Conservation (phyloP, 768 basidiomycete species). For the Leucosporidium scottii region DNA sequence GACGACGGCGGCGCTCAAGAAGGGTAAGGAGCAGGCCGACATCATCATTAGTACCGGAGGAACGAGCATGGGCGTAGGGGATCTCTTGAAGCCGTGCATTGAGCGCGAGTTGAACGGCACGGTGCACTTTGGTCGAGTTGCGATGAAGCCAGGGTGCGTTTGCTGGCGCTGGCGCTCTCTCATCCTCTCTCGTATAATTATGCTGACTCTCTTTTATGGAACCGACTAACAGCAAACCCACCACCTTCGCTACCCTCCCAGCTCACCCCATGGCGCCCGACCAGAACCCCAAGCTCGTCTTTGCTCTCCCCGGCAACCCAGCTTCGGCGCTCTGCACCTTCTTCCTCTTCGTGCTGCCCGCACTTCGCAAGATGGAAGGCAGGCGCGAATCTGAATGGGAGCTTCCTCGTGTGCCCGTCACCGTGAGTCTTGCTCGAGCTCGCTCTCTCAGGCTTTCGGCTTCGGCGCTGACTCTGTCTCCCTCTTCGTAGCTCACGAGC, state of each 20-base stretch:
- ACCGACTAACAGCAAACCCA: slow-evolving; percentile 58
- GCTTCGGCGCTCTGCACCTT: slow-evolving; percentile 82
- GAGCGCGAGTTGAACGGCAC: slow-evolving; percentile 68
- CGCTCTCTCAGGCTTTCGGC: not conserved
- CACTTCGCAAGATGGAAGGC: slow-evolving; percentile 48
- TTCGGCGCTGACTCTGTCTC: not conserved
- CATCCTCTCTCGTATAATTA: not conserved
- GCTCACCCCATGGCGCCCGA: slow-evolving; percentile 38
- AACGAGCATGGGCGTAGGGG: slow-evolving; percentile 83
- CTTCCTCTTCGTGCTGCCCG: slow-evolving; percentile 61
- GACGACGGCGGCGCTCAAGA: slow-evolving; percentile 50
- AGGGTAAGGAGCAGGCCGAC: slow-evolving; percentile 60
- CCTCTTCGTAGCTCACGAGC: slow-evolving; percentile 24
- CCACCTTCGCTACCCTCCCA: slow-evolving; percentile 76
- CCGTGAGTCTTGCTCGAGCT: slow-evolving; percentile 11
- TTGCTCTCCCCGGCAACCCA: slow-evolving; percentile 83
- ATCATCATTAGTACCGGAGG: slow-evolving; percentile 78
- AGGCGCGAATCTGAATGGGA: slow-evolving; percentile 29
- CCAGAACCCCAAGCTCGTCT: slow-evolving; percentile 55
- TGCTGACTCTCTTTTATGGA: not conserved
- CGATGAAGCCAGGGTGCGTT: slow-evolving; percentile 57
- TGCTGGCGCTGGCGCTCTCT: not conserved
- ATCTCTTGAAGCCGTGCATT: slow-evolving; percentile 79
- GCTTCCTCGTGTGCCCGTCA: slow-evolving; percentile 34
- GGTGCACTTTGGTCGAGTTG: slow-evolving; percentile 78